Evolutionary conservation across 2,329 filamentous ascomycete genomes (phyloP).

Genomic region (Cytospora chrysosperma): DNA sequence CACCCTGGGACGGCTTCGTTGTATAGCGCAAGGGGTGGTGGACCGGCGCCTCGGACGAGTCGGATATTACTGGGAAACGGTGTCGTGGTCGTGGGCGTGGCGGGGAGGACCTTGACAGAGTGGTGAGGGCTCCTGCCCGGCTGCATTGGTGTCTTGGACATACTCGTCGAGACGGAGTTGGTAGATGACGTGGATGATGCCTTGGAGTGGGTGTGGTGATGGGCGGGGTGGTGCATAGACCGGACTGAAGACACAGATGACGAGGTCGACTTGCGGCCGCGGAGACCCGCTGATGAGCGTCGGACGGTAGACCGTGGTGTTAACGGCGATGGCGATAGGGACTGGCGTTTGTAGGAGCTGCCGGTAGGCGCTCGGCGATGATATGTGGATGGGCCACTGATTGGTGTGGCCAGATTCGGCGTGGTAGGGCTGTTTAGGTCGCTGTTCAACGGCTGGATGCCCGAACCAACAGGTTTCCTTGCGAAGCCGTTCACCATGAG

Average conservation of each 20-base stretch:
- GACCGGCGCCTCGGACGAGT: conserved; percentile 64
- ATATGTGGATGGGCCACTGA: conserved; percentile 9
- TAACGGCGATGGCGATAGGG: conserved; percentile 79
- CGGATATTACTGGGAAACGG: conserved; percentile 84
- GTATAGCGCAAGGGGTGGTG: conserved; percentile 49
- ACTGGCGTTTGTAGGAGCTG: conserved; percentile 67
- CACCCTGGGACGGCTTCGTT: conserved; percentile 56
- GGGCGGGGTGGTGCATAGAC: conserved; percentile 71
- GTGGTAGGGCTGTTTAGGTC: conserved; percentile 34
- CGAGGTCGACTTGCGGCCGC: conserved; percentile 92
- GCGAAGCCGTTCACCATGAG: conserved; percentile 52
- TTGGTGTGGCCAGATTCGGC: conserved; percentile 29
- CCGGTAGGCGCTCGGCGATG: conserved; percentile 37
- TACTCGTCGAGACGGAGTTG: conserved; percentile 65
- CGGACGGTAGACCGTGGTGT: conserved; percentile 87
- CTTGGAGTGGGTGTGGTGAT: conserved; percentile 86
- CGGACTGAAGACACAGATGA: conserved; percentile 92
- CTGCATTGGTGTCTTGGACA: conserved; percentile 65
- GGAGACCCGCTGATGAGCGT: conserved; percentile 76
- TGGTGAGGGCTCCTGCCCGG: conserved; percentile 76
- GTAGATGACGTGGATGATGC: conserved; percentile 89
- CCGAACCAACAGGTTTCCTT: conserved; percentile 14
- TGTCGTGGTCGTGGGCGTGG: conserved; percentile 68
- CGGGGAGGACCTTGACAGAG: conserved; percentile 92
- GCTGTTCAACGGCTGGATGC: conserved; percentile 25